Base-by-base conservation (phyloP, 352 stramenopile genomes). In the Globisporangium viniferum region DNA sequence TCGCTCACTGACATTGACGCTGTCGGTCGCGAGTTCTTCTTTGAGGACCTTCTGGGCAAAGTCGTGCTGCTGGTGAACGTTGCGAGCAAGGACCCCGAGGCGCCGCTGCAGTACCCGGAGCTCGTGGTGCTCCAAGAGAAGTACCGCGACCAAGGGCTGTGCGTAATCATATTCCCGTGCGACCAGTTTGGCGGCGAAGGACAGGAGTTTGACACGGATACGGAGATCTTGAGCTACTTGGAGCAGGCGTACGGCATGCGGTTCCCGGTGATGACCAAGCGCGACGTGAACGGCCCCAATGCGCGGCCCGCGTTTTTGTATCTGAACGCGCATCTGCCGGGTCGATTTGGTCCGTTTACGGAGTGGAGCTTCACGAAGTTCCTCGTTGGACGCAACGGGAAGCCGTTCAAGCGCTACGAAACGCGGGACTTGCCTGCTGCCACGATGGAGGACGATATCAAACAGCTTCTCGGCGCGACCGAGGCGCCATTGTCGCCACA, bases 281-380 rank as follows among this genome's bases (percentile, higher is more conserved):
- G 75, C 53, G 78, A 93, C 62, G 87, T 96, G 3, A 95, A 96
- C 55, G 87, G 89, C 9, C 73, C 70, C 6, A 35, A 87, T 31
- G 83, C 86, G 18, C 70, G 86, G 3, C 78, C 88, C 55, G 78
- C 90, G 14, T 95, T 90, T 58, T 48, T 79, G 18, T 95, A 83
- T 62, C 69, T 92, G 58, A 95, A 94, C 36, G 63, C 71, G 31
- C 76, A 74, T 27, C 64, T 81, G 20, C 75, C 70, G 0, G 78
- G 73, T 1, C 46, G 29, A 5, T 75, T 77, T 58, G 76, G 76
- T 4, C 62, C 73, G 53, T 80, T 82, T 33, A 71, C 83, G n/a
- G 79, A 86, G 70, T 90, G 81, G 83, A 89, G 88, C 64, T 91
- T 90, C 39, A 86, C 81, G 48, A 91, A 91, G 61, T 91, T 89